Evolutionary conservation across 2,329 filamentous ascomycete genomes (phyloP).

Genomic region (Colletotrichum cereale): DNA sequence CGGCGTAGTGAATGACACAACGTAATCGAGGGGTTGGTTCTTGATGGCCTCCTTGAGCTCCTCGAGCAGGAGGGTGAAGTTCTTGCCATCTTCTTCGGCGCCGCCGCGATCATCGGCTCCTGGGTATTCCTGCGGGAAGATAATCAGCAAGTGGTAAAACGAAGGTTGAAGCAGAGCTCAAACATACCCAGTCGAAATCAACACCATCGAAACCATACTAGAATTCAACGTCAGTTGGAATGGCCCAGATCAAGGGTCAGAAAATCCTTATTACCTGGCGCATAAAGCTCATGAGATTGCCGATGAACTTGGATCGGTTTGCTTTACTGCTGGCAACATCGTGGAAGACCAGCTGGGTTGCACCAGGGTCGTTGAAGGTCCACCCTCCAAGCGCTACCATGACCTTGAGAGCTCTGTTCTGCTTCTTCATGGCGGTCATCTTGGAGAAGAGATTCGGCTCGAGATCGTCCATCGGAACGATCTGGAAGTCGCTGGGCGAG

Average conservation of each 20-base stretch:
- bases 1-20: constrained; percentile 44
- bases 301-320: constrained; percentile 25
- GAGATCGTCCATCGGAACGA: constrained; percentile 47
- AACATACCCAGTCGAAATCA: constrained; percentile 37
- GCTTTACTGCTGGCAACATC: constrained; percentile 41
- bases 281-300: constrained; percentile 28
- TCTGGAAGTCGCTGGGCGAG: constrained; percentile 45
- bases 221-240: too few species aligned
- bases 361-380: constrained; percentile 51
- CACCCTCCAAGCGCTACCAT: constrained; percentile 57
- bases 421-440: constrained; percentile 49
- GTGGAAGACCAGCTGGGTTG: constrained; percentile 45
- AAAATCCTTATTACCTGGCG: too few species aligned
- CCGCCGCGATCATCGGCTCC: constrained; percentile 44
- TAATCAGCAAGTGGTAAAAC: not conserved
- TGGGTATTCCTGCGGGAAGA: constrained; percentile 5
- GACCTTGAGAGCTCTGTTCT: constrained; percentile 46
- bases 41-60: constrained; percentile 39
- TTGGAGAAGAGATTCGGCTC: constrained; percentile 39
- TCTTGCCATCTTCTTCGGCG: constrained; percentile 41
- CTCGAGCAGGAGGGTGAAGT: constrained; percentile 44
- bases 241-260: too few species aligned
- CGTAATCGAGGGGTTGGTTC: constrained; percentile 38
- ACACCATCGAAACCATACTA: constrained; percentile 37
- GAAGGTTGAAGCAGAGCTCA: too few species aligned